A percentile compares a stretch with the other conserved stretches of the same genome.
Conservation (phyloP, 2,329 filamentous ascomycete genomes). For the Beauveria scarabaeidicola region DNA sequence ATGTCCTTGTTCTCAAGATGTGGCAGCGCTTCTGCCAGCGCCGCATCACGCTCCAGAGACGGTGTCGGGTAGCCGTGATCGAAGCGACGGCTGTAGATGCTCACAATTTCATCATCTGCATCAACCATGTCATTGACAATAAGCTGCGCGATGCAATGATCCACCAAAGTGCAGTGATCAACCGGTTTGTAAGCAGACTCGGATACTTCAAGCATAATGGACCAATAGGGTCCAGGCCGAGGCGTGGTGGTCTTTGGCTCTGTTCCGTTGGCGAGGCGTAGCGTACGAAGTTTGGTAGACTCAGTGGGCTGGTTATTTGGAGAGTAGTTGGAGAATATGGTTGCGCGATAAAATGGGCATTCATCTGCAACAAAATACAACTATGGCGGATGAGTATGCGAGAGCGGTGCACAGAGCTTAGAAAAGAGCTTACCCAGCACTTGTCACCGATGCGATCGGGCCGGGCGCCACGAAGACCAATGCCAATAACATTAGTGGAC, state of each 20-base stretch:
- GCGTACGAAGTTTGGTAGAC: constrained; percentile 68
- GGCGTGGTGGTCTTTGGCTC: constrained; percentile 49
- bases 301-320: constrained; percentile 81
- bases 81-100: constrained; percentile 87
- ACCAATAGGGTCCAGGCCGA: constrained; percentile 86
- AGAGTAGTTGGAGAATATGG: constrained; percentile 97
- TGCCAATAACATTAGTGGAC: constrained; percentile 92
- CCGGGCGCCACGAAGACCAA: constrained; percentile 83
- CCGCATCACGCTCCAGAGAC: constrained; percentile 77
- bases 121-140: constrained; percentile 86
- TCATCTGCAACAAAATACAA: constrained; percentile 93
- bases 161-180: constrained; percentile 65
- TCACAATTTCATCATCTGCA: constrained; percentile 80
- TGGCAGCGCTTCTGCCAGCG: constrained; percentile 75
- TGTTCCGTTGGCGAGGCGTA: constrained; percentile 66
- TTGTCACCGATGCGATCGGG: constrained; percentile 98
- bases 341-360: constrained; percentile 92
- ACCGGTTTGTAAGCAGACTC: constrained; percentile 88
- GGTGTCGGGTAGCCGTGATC: constrained; percentile 92
- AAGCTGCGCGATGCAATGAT: constrained; percentile 77
- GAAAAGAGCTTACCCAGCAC: constrained; percentile 66
- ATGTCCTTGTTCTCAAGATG: constrained; percentile 78
- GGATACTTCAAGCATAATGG: constrained; percentile 91
- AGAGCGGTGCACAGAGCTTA: background rate
- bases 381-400: constrained; percentile 26